Conservation (phyloP, 805 yeast genomes). For the Myxozyma nipponensis region DNA sequence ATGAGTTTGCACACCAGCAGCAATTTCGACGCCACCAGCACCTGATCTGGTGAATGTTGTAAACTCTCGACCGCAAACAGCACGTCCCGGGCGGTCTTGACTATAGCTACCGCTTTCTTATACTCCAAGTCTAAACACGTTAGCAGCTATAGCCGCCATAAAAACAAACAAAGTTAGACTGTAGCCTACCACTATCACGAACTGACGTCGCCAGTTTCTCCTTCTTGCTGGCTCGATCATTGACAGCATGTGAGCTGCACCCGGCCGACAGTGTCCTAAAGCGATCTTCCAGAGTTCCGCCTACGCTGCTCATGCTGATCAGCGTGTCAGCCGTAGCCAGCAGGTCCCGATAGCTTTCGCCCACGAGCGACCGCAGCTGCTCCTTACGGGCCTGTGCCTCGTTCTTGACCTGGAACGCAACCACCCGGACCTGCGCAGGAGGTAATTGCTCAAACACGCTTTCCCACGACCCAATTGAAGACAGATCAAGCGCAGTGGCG, state of each 20-base stretch:
- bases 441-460: conserved; percentile 20
- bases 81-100: conserved; percentile 13
- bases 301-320: conserved; percentile 19
- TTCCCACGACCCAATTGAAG: conserved; percentile 17
- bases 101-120: conserved; percentile 5
- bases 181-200: conserved; percentile 6
- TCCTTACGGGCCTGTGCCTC: conserved; percentile 24
- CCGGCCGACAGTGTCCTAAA: conserved; percentile 11
- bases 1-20: conserved; percentile 7
- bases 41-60: conserved; percentile 3
- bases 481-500: conserved; percentile 2
- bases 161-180: background rate
- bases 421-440: conserved; percentile 25
- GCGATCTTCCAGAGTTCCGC: conserved; percentile 10
- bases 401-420: conserved; percentile 16
- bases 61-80: conserved; percentile 14
- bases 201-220: background rate
- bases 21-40: conserved; percentile 11
- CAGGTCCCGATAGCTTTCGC: conserved; percentile 26
- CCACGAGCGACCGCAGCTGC: conserved; percentile 24
- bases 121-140: conserved; percentile 4
- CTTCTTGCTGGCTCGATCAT: conserved; percentile 4
- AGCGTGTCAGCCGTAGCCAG: conserved; percentile 24
- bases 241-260: conserved; percentile 11
- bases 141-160: background rate